These are phyloP conservation scores for Xylariales sp. DNA, from an alignment of 2,329 filamentous ascomycete species.

Conservation along the genomic window DNA sequence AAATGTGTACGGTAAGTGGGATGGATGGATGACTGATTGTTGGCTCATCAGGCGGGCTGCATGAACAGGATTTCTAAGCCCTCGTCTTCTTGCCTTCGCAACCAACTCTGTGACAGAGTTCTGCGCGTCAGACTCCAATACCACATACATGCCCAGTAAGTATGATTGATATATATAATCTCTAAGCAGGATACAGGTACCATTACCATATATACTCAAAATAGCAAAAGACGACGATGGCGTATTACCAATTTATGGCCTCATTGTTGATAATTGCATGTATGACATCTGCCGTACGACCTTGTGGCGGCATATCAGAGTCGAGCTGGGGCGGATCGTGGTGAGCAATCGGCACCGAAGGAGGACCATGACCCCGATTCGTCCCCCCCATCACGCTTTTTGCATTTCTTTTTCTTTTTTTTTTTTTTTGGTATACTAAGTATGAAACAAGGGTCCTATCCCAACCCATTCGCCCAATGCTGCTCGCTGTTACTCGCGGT, in stretches of 20 bases:
- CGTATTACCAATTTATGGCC: too few relatives aligned
- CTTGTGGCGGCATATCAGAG: too few relatives aligned
- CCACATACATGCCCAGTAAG: too few relatives aligned
- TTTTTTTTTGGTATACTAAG: too few relatives aligned
- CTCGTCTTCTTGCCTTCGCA: neutral
- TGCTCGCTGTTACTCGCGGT: neutral
- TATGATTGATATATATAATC: neutral
- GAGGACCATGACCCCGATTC: too few relatives aligned
- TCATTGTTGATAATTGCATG: too few relatives aligned
- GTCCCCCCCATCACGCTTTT: too few relatives aligned
- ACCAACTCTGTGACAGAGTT: neutral
- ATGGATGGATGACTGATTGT: neutral
- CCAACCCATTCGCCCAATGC: neutral
- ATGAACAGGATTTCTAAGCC: neutral
- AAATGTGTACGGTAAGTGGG: neutral
- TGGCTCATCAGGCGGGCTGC: neutral
- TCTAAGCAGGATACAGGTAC: neutral
- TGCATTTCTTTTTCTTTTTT: neutral
- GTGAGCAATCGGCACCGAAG: too few relatives aligned
- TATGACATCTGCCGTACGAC: too few relatives aligned
- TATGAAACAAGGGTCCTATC: neutral
- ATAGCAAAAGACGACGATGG: neutral
- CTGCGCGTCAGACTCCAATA: neutral
- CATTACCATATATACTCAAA: neutral
- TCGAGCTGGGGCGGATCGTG: too few relatives aligned